These are phyloP conservation scores for Euphorbia corollata DNA, from an alignment of 441 rosid genomes.

Conservation along the genomic window DNA sequence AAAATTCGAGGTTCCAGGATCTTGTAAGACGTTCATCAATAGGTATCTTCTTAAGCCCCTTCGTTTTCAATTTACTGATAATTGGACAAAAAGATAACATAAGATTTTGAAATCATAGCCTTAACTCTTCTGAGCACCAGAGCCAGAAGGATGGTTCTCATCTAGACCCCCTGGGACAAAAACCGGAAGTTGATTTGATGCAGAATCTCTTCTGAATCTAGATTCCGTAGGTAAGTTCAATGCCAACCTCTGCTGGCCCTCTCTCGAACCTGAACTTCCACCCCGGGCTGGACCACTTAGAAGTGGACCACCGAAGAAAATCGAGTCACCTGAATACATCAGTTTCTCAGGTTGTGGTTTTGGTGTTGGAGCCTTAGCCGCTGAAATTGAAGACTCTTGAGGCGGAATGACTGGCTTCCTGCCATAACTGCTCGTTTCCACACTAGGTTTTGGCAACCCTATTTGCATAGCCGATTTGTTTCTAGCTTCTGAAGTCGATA, in stretches of 20 bases:
- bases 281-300: slow-evolving; percentile 45
- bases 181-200: slow-evolving; percentile 80
- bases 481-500: slow-evolving; percentile 53
- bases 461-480: slow-evolving; percentile 38
- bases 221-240: slow-evolving; percentile 38
- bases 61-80: background rate
- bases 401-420: slow-evolving; percentile 49
- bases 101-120: slow-evolving; percentile 3
- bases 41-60: slow-evolving; percentile 21
- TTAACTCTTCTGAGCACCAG: slow-evolving; percentile 37
- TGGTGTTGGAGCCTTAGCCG: slow-evolving; percentile 21
- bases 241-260: slow-evolving; percentile 39
- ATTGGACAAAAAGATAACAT: slow-evolving; percentile 5
- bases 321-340: slow-evolving; percentile 53
- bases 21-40: slow-evolving; percentile 17
- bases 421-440: slow-evolving; percentile 37
- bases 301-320: slow-evolving; percentile 65
- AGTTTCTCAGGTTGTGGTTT: slow-evolving; percentile 40
- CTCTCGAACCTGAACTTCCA: slow-evolving; percentile 37
- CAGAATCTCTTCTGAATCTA: slow-evolving; percentile 68
- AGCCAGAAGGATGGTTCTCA: slow-evolving; percentile 34
- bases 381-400: slow-evolving; percentile 39
- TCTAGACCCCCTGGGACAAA: slow-evolving; percentile 69
- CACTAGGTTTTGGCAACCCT: slow-evolving; percentile 57
- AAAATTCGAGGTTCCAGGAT: slow-evolving; percentile 22